Evolutionary conservation across 2,329 filamentous ascomycete species (phyloP).

Genomic region (Clarireedia monteithiana): DNA sequence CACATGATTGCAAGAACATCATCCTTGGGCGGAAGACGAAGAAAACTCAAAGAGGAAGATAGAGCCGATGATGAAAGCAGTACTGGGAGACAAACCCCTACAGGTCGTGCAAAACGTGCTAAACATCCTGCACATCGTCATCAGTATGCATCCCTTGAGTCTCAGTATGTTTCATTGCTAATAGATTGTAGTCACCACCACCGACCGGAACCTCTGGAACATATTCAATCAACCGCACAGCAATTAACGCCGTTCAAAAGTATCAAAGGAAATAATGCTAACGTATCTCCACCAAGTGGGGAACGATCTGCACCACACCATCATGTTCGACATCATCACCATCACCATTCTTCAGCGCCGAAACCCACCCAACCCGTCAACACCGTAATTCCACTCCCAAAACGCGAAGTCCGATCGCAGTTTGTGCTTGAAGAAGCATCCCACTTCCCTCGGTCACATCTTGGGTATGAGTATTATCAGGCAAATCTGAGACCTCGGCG

Average conservation of each 20-base stretch:
- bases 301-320: slow-evolving; percentile 25
- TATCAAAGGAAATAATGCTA: slow-evolving; percentile 36
- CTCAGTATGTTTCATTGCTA: not conserved
- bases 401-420: slow-evolving; percentile 59
- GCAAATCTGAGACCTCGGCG: slow-evolving; percentile 48
- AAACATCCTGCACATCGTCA: slow-evolving; percentile 44
- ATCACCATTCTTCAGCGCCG: slow-evolving; percentile 36
- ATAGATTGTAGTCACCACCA: slow-evolving; percentile 40
- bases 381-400: slow-evolving; percentile 50
- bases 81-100: slow-evolving; percentile 54
- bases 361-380: slow-evolving; percentile 26
- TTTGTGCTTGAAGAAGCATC: slow-evolving; percentile 65
- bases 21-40: slow-evolving; percentile 35
- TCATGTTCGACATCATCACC: slow-evolving; percentile 31
- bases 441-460: slow-evolving; percentile 64
- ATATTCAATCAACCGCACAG: slow-evolving; percentile 36
- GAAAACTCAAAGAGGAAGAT: slow-evolving; percentile 71
- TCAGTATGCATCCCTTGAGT: slow-evolving; percentile 36
- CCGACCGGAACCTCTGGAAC: slow-evolving; percentile 42
- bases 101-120: slow-evolving; percentile 51
- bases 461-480: slow-evolving; percentile 79
- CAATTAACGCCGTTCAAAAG: slow-evolving; percentile 41
- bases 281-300: slow-evolving; percentile 38
- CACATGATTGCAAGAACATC: slow-evolving; percentile 29
- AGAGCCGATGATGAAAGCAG: slow-evolving; percentile 62